Conservation (phyloP, 805 yeast species). For the Teunomyces aglyptinius region DNA sequence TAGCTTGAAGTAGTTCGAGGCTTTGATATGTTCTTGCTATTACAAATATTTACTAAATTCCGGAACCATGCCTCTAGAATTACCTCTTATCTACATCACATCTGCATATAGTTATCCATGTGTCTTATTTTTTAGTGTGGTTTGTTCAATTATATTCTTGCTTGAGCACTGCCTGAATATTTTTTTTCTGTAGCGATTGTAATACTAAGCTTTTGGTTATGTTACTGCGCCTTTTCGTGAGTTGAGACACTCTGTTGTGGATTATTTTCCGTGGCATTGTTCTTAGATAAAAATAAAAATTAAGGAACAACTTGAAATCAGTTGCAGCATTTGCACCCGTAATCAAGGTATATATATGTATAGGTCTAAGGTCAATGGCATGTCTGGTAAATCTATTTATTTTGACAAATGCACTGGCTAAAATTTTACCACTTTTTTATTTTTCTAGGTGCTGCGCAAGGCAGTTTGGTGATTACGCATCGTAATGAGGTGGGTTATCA, state of each 20-base stretch:
- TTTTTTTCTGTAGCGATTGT: background rate
- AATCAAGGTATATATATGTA: background rate
- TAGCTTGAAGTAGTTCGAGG: background rate
- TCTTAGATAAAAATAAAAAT: background rate
- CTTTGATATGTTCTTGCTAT: background rate
- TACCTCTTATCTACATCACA: background rate
- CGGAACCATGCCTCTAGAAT: background rate
- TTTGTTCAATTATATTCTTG: too few species aligned
- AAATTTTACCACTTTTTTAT: background rate
- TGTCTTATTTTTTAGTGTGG: too few species aligned
- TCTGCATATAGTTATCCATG: background rate
- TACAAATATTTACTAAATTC: background rate
- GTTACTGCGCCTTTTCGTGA: background rate
- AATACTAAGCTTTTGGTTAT: background rate
- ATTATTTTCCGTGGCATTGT: background rate
- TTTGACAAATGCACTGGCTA: background rate
- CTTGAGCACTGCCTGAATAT: background rate
- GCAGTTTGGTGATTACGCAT: background rate
- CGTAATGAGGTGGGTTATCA: background rate
- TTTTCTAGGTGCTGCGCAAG: background rate
- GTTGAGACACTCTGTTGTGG: background rate
- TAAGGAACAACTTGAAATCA: background rate
- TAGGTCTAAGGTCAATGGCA: background rate
- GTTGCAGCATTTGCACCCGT: background rate
- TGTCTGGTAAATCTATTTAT: background rate